Evolutionary conservation across 257 asterid genomes (phyloP).

Genomic region (Linaria vulgaris): DNA sequence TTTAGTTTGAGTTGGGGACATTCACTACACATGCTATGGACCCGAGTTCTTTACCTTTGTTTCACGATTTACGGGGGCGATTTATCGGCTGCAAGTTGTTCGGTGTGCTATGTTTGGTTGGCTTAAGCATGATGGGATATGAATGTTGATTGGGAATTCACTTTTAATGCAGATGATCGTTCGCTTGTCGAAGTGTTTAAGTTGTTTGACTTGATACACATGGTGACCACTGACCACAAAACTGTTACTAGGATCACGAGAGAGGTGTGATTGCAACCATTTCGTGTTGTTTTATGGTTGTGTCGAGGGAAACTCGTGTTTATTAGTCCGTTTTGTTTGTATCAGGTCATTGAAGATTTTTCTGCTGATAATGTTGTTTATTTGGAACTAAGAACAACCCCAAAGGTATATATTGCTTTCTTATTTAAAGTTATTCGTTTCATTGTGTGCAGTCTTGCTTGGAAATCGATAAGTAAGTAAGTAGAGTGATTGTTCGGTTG

Average conservation of each 20-base stretch:
- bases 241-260: constrained; percentile 80
- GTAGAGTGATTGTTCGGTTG: neutral
- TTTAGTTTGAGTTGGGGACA: neutral
- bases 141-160: constrained; percentile 23
- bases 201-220: constrained; percentile 84
- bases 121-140: constrained; percentile 6
- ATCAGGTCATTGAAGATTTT: constrained; percentile 89
- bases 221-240: constrained; percentile 77
- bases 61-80: neutral
- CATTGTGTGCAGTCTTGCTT: too few relatives aligned
- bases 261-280: constrained; percentile 48
- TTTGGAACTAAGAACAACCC: constrained; percentile 64
- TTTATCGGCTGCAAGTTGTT: constrained; percentile 6
- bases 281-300: constrained; percentile 8
- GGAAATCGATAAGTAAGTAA: constrained; percentile 5
- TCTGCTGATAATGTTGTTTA: constrained; percentile 90
- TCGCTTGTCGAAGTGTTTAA: constrained; percentile 84
- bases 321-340: constrained; percentile 14
- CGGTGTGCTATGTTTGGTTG: neutral
- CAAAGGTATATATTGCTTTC: neutral
- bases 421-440: neutral
- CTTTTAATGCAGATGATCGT: constrained; percentile 61
- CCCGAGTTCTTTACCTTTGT: too few relatives aligned
- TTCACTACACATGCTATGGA: too few relatives aligned
- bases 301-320: neutral